Percentiles rank a stretch among this genome's conserved stretches.
Conservation (phyloP, 768 basidiomycete genomes). For the Leccinum uliginosum region DNA sequence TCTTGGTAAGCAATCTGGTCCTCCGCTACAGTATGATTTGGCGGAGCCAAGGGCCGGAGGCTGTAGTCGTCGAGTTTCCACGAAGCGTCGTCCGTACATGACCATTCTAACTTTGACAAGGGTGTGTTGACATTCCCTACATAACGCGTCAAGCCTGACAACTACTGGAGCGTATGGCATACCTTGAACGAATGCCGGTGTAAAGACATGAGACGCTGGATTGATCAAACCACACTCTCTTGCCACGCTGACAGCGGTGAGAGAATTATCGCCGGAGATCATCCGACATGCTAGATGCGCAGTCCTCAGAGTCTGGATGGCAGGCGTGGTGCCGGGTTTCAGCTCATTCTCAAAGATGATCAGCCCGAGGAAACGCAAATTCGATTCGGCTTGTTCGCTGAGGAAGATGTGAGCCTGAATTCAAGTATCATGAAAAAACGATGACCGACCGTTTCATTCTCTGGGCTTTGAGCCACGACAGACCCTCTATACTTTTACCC, state of each 20-base stretch:
- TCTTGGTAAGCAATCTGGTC: conserved; percentile 78
- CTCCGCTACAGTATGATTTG: conserved; percentile 64
- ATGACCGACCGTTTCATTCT: conserved; percentile 79
- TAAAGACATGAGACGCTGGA: conserved; percentile 85
- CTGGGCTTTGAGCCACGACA: conserved; percentile 97
- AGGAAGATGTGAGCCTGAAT: conserved; percentile 2
- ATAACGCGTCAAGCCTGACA: conserved; percentile 2
- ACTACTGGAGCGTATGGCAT: neutral
- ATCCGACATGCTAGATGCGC: conserved; percentile 94
- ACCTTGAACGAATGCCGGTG: conserved; percentile 78
- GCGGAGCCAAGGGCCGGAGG: conserved; percentile 73
- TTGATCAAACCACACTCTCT: conserved; percentile 88
- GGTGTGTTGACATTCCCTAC: conserved; percentile 52
- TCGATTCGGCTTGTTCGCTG: conserved; percentile 93
- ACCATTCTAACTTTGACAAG: conserved; percentile 77
- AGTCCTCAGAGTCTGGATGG: conserved; percentile 80
- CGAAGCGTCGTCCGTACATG: conserved; percentile 79
- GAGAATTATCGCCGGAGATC: conserved; percentile 97
- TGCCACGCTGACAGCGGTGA: conserved; percentile 96
- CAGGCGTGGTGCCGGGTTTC: conserved; percentile 86
- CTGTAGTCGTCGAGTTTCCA: conserved; percentile 89
- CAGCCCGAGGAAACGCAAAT: conserved; percentile 85
- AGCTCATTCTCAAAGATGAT: conserved; percentile 98
- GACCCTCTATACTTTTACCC: conserved; percentile 88
- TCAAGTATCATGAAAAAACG: neutral